Evolutionary conservation across 2,329 filamentous ascomycete species (phyloP).

Genomic region (Massarina eburnea): DNA sequence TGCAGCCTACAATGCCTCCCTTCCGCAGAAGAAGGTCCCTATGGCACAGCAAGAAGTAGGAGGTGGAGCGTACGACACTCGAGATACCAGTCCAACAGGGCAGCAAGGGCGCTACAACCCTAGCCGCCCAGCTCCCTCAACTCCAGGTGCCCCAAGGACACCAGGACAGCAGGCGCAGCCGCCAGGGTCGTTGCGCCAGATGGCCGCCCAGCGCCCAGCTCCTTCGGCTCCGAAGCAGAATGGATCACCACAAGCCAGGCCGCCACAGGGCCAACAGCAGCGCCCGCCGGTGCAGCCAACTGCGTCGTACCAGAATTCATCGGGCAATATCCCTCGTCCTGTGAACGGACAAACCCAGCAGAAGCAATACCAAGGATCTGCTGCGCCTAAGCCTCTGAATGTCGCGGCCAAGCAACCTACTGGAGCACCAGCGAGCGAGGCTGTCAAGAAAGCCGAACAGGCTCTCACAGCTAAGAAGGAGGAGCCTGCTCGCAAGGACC

Average conservation of each 20-base stretch:
- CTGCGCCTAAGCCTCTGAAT: constrained; percentile 58
- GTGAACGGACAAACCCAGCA: constrained; percentile 47
- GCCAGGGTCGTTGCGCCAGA: constrained; percentile 54
- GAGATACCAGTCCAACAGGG: constrained; percentile 50
- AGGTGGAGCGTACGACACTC: constrained; percentile 55
- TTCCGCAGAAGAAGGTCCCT: constrained; percentile 79
- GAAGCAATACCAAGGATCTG: constrained; percentile 46
- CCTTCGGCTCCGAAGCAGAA: constrained; percentile 66
- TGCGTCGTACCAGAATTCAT: constrained; percentile 36
- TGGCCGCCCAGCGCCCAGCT: constrained; percentile 75
- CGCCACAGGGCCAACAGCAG: constrained; percentile 27
- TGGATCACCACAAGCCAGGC: constrained; percentile 35
- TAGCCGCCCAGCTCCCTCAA: constrained; percentile 78
- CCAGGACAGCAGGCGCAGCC: constrained; percentile 56
- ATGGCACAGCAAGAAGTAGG: constrained; percentile 89
- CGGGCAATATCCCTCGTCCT: constrained; percentile 45
- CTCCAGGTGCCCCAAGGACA: constrained; percentile 58
- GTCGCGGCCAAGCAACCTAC: constrained; percentile 51
- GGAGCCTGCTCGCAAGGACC: constrained; percentile 80
- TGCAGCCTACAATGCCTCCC: constrained; percentile 85
- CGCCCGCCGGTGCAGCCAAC: constrained; percentile 50
- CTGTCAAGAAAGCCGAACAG: constrained; percentile 85
- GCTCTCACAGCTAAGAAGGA: constrained; percentile 77
- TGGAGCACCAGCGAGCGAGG: constrained; percentile 59
- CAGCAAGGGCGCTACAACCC: constrained; percentile 77